A percentile compares a stretch with the other conserved stretches of the same genome.
phyloP scores from a whole-genome alignment of 2,329 filamentous ascomycete genomes.

The Lachnellula suecica region DNA sequence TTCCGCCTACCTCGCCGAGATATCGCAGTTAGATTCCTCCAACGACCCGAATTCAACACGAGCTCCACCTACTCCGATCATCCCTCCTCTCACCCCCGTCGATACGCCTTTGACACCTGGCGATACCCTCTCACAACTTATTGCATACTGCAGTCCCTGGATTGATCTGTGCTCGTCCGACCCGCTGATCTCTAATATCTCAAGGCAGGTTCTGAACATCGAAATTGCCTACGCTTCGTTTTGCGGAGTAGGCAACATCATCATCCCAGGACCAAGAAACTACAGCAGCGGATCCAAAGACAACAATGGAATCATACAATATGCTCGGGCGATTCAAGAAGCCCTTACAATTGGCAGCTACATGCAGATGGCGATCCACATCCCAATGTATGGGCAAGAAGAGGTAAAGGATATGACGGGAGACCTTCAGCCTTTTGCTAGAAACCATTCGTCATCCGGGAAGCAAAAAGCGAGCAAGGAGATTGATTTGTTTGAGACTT shows the following conservation, averaged over 20 bases:
- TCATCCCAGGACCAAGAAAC: slow-evolving; percentile 75
- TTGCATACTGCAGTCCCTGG: slow-evolving; percentile 85
- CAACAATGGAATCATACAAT: slow-evolving; percentile 64
- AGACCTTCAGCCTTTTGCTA: slow-evolving; percentile 31
- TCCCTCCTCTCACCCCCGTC: slow-evolving; percentile 71
- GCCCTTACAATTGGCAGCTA: slow-evolving; percentile 73
- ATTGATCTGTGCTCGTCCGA: slow-evolving; percentile 85
- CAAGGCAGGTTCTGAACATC: slow-evolving; percentile 83
- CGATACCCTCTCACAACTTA: slow-evolving; percentile 67
- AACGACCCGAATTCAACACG: slow-evolving; percentile 36
- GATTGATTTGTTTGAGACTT: slow-evolving; percentile 73
- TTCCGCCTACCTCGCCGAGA: slow-evolving; percentile 45
- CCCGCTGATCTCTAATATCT: slow-evolving; percentile 80
- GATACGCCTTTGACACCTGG: slow-evolving; percentile 75
- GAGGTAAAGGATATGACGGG: slow-evolving; percentile 41
- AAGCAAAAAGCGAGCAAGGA: slow-evolving; percentile 41
- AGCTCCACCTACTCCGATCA: slow-evolving; percentile 54
- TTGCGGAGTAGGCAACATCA: slow-evolving; percentile 80
- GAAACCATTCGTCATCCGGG: slow-evolving; percentile 31
- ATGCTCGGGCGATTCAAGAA: slow-evolving; percentile 81
- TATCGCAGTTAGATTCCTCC: slow-evolving; percentile 43
- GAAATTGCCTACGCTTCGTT: slow-evolving; percentile 96
- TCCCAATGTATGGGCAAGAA: slow-evolving; percentile 79
- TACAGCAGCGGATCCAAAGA: slow-evolving; percentile 50
- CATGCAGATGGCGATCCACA: slow-evolving; percentile 75